Base-by-base conservation (phyloP, 2,329 filamentous ascomycete species). In the Colletotrichum sp. region DNA sequence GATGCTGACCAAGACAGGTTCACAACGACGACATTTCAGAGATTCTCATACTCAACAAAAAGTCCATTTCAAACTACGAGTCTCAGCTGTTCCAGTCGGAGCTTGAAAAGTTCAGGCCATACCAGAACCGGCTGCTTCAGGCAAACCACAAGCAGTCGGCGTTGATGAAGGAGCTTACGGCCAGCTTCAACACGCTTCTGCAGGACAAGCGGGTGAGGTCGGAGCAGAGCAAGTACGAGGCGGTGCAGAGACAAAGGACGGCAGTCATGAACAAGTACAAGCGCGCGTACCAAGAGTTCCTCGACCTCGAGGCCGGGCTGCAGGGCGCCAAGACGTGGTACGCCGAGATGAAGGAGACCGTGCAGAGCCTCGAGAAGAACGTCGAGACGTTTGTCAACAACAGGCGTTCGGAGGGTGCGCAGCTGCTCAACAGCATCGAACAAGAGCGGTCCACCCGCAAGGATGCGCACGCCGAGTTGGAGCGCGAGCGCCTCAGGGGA, bases 341-440 rank as follows among this genome's bases (percentile, higher is more conserved):
- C 83, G 91, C 91, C 5, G 97, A 99, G 83, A 99, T 99, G 96
- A 94, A 94, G 80, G 96, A 98, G 78, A 98, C 96, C 1, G 95
- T 98, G 1, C 95, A 96, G 79, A 98, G 95, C 82, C 88, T 98
- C 55, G 93, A 96, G 80, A 97, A 98, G 90, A 99, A 99, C 80
- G 97, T 99, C 2, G 96, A 99, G 79, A 95, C 94, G 0, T 99
- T 99, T 85, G 96, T 99, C 79, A 98, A 96, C 87, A 99, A 99
- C 84, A 92, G 97, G 68, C 90, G 96, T 76, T 94, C 95, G 1
- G 97, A 99, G 87, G 97, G 97, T 6, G 95, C 95, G 0, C 95
- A 98, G 83, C 90, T 99, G 7, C 90, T 99, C 44, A 93, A 92
- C 79, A 94, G 96, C 80, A 99, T 99, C 78, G 96, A 98, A 84